Conservation (phyloP, 495 filamentous ascomycete species). For the Friedmanniomyces endolithicus region DNA sequence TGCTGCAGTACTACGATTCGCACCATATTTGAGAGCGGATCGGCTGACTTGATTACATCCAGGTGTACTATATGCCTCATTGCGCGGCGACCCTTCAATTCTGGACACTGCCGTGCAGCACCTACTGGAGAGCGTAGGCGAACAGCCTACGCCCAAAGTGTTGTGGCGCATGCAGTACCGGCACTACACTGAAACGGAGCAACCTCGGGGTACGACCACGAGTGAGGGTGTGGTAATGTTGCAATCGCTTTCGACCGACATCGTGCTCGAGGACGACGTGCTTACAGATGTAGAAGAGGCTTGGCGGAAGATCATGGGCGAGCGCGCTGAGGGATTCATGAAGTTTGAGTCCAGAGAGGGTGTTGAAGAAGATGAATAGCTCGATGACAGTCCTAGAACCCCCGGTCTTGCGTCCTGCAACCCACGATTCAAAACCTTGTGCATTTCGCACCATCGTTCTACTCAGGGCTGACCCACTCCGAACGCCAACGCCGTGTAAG, state of each 20-base stretch:
- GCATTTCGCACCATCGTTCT: no score
- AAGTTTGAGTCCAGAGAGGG: slow-evolving; percentile 31
- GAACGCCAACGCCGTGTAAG: neutral
- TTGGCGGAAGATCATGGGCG: slow-evolving; percentile 51
- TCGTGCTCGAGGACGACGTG: slow-evolving; percentile 56
- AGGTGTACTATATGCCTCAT: slow-evolving; percentile 65
- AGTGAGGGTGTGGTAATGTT: slow-evolving; percentile 31
- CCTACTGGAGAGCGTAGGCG: slow-evolving; percentile 37
- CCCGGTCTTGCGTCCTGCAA: no score
- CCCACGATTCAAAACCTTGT: no score
- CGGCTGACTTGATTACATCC: slow-evolving; percentile 31
- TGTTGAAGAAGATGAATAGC: slow-evolving; percentile 5
- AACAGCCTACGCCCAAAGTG: slow-evolving; percentile 29
- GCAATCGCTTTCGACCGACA: slow-evolving; percentile 43
- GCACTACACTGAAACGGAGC: slow-evolving; percentile 6
- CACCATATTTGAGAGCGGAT: slow-evolving; percentile 22
- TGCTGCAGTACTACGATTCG: slow-evolving; percentile 16
- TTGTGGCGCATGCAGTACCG: slow-evolving; percentile 55
- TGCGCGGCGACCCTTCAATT: slow-evolving; percentile 28
- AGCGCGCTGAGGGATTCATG: slow-evolving; percentile 51
- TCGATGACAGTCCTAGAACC: neutral
- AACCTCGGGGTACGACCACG: neutral
- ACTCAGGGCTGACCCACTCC: no score
- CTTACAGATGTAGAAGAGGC: slow-evolving; percentile 48
- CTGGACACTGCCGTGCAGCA: slow-evolving; percentile 44